Evolutionary conservation across 2,329 filamentous ascomycete species (phyloP).

Genomic region (Bimuria novae-zelandiae): DNA sequence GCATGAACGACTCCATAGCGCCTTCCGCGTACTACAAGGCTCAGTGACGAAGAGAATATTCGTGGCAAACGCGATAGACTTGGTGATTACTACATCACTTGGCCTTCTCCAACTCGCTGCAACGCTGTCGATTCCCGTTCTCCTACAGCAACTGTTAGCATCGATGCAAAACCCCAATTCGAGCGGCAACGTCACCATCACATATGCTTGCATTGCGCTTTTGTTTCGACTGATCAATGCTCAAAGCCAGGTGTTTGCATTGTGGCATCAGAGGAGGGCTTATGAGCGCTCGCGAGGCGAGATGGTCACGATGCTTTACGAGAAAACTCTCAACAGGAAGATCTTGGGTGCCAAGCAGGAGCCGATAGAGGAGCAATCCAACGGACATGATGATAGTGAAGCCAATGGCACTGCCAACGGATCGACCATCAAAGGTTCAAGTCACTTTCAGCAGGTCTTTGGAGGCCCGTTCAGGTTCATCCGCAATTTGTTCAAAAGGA

Average conservation of each 20-base stretch:
- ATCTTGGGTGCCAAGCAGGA: constrained; percentile 43
- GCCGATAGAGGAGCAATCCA: constrained; percentile 30
- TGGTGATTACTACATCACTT: constrained; percentile 69
- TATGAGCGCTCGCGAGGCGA: constrained; percentile 87
- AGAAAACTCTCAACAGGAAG: constrained; percentile 74
- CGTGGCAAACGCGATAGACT: constrained; percentile 77
- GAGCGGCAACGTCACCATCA: constrained; percentile 62
- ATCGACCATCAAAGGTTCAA: constrained; percentile 1
- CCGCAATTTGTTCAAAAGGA: constrained; percentile 24
- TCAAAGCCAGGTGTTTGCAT: constrained; percentile 69
- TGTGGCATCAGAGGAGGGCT: constrained; percentile 82
- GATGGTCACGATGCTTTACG: constrained; percentile 82
- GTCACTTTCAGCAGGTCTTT: constrained; percentile 9
- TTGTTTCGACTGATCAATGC: constrained; percentile 63
- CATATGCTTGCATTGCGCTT: constrained; percentile 68
- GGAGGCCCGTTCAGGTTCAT: constrained; percentile 15
- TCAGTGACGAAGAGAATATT: constrained; percentile 72
- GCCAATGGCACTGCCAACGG: constrained; percentile 14
- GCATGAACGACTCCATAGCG: constrained; percentile 72
- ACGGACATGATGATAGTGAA: constrained; percentile 21
- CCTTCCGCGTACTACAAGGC: constrained; percentile 74
- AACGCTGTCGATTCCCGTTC: constrained; percentile 61
- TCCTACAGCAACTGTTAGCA: constrained; percentile 72
- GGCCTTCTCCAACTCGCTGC: constrained; percentile 66
- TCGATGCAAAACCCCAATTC: constrained; percentile 63